These are phyloP conservation scores for Arthrobotrys megalospora DNA, from an alignment of 2,329 filamentous ascomycete genomes.

Conservation along the genomic window DNA sequence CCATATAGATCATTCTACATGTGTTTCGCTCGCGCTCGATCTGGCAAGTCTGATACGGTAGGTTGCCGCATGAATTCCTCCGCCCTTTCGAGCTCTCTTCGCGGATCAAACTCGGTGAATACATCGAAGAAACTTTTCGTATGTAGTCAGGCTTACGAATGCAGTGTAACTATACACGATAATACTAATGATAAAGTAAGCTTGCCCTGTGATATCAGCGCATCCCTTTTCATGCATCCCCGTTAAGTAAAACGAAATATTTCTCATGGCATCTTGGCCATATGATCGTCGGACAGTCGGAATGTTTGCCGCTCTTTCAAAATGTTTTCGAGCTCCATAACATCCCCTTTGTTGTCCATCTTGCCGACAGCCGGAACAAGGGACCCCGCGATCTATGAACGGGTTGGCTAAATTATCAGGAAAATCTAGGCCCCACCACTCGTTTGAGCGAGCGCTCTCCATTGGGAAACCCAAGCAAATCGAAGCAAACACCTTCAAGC, in stretches of 20 bases:
- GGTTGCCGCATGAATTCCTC: conserved; percentile 32
- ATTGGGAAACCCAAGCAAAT: conserved; percentile 33
- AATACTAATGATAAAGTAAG: conserved; percentile 1
- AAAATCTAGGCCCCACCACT: conserved; percentile 37
- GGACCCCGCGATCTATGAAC: conserved; percentile 28
- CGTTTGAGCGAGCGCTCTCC: conserved; percentile 25
- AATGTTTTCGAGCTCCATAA: conserved; percentile 19
- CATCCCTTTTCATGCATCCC: conserved; percentile 19
- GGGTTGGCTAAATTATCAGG: conserved; percentile 51
- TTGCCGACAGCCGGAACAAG: conserved; percentile 28
- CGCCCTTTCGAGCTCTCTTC: background rate
- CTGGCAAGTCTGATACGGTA: conserved; percentile 31
- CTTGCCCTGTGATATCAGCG: background rate
- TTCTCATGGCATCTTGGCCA: conserved; percentile 21
- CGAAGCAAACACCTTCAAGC: conserved; percentile 34
- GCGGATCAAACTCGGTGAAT: conserved; percentile 17
- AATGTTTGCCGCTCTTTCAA: conserved; percentile 37
- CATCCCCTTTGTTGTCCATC: conserved; percentile 26
- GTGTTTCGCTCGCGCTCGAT: conserved; percentile 29
- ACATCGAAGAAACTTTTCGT: conserved; percentile 9
- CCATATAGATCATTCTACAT: conserved; percentile 9
- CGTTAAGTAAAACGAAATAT: background rate
- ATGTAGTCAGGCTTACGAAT: conserved; percentile 33
- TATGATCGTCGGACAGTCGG: conserved; percentile 33
- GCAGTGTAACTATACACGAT: conserved; percentile 23